Conservation (phyloP, 495 filamentous ascomycete species). For the Penicillium roqueforti region DNA sequence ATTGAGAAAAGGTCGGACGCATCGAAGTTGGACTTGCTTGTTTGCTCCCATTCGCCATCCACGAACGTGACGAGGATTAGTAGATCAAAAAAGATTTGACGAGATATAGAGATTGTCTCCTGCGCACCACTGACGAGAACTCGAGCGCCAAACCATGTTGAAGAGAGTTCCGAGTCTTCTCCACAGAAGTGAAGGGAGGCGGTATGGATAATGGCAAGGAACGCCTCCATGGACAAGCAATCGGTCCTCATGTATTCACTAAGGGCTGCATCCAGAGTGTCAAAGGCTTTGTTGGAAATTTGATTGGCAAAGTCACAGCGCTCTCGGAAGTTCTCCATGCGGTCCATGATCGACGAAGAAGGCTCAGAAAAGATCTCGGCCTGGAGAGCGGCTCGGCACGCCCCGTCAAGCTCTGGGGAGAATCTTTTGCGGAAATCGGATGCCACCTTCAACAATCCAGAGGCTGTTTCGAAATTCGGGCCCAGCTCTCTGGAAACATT, state of each 20-base stretch:
- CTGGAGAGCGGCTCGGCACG: constrained; percentile 55
- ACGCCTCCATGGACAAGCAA: constrained; percentile 48
- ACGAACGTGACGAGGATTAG: constrained; percentile 79
- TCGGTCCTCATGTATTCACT: constrained; percentile 39
- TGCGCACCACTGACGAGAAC: constrained; percentile 69
- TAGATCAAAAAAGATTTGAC: constrained; percentile 69
- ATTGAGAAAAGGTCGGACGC: constrained; percentile 62
- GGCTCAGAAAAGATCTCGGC: constrained; percentile 68
- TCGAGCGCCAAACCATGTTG: constrained; percentile 67
- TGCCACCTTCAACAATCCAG: constrained; percentile 55
- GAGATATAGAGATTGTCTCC: constrained; percentile 67
- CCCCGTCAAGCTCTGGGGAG: constrained; percentile 56
- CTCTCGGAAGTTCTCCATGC: constrained; percentile 68
- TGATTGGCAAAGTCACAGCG: constrained; percentile 66
- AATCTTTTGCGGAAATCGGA: constrained; percentile 55
- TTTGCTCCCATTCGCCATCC: constrained; percentile 68
- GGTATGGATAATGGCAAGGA: constrained; percentile 46
- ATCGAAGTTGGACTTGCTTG: constrained; percentile 63
- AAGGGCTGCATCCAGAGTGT: constrained; percentile 36
- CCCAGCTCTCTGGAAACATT: constrained; percentile 40
- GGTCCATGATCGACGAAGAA: constrained; percentile 59
- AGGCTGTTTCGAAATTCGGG: constrained; percentile 34
- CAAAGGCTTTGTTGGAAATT: constrained; percentile 67
- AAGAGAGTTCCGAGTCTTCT: constrained; percentile 44
- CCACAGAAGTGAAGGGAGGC: constrained; percentile 36